Evolutionary conservation across 352 stramenopile species (phyloP).

Genomic region (Peronospora farinosa): DNA sequence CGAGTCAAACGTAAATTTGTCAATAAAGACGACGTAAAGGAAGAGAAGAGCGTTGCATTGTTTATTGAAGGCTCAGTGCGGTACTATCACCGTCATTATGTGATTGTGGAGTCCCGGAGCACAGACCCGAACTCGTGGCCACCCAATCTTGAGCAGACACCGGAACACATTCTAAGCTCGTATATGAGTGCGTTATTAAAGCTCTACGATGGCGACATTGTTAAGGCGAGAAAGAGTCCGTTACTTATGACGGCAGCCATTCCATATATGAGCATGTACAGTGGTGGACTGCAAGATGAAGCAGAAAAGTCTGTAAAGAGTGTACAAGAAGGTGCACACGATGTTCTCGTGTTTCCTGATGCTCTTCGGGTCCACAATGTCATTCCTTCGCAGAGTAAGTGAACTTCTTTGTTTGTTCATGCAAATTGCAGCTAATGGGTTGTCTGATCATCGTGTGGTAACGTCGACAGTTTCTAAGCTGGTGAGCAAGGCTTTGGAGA

Average conservation of each 20-base stretch:
- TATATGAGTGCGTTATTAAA: constrained; percentile 29
- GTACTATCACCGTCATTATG: constrained; percentile 49
- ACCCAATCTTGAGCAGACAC: constrained; percentile 62
- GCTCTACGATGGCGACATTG: constrained; percentile 26
- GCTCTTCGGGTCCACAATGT: constrained; percentile 51
- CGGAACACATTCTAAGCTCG: constrained; percentile 46
- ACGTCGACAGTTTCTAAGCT: constrained; percentile 28
- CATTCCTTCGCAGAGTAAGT: constrained; percentile 38
- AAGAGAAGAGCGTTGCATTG: constrained; percentile 18
- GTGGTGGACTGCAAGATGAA: neutral
- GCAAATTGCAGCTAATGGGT: neutral
- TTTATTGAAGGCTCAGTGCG: constrained; percentile 57
- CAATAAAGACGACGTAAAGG: constrained; percentile 2
- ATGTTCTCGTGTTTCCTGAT: constrained; percentile 70
- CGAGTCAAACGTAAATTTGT: constrained; percentile 16
- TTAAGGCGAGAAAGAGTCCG: constrained; percentile 36
- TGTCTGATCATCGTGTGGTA: neutral
- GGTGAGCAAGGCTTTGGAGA: constrained; percentile 31
- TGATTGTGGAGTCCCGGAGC: constrained; percentile 45
- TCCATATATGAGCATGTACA: constrained; percentile 29
- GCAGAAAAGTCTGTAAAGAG: neutral
- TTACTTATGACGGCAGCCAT: constrained; percentile 50
- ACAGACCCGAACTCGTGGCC: constrained; percentile 45
- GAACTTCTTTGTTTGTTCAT: neutral
- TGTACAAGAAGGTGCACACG: constrained; percentile 29